Base-by-base conservation (phyloP, 768 basidiomycete genomes). In the Terana coerulea region DNA sequence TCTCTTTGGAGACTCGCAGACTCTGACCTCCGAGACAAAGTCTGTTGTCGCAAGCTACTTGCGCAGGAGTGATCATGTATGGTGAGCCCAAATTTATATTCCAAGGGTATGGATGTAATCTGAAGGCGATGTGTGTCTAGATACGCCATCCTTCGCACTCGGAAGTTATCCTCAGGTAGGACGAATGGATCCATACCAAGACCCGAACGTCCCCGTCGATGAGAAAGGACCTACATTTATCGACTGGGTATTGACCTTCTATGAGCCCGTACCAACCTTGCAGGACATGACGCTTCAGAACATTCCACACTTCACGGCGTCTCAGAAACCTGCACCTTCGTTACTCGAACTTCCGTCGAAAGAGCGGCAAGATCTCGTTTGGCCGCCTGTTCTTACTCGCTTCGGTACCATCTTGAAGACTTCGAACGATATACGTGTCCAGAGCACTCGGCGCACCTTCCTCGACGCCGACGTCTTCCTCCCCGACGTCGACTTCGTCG, bases 381-480 rank as follows among this genome's bases (percentile, higher is more conserved):
- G 34, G 28, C 45, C 31, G 3, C 15, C 9, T 3, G 45, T 46
- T 31, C 1, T 22, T 22, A 2, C 6, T 10, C 45, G 45, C 6
- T 46, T 31, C 5, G 44, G 14, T 3, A 15, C 22, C 9, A 10
- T 46, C 30, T 5, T 29, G 25, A 28, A 5, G 25, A 31, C 28
- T 11, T 11, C 29, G 17, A 21, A 10, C 8, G 31, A 6, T 6
- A 33, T 30, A n/a, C 30, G 28, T 2, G 7, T 1, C 10, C 29
- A n/a, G 28, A 57, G 54, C 36, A 14, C 42, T 2, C 51, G 44
- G 1, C 17, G 47, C 14, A 53, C 55, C 19, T 40, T 55, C 30
- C 43, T 15, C 22, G 52, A 53, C 29, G 28, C 47, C 8, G 28
- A 31, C 5, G 55, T 51, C 22, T 25, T 55, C 5, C 46, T 30